Conservation (phyloP, 805 yeast species). For the Novakomyces olei region DNA sequence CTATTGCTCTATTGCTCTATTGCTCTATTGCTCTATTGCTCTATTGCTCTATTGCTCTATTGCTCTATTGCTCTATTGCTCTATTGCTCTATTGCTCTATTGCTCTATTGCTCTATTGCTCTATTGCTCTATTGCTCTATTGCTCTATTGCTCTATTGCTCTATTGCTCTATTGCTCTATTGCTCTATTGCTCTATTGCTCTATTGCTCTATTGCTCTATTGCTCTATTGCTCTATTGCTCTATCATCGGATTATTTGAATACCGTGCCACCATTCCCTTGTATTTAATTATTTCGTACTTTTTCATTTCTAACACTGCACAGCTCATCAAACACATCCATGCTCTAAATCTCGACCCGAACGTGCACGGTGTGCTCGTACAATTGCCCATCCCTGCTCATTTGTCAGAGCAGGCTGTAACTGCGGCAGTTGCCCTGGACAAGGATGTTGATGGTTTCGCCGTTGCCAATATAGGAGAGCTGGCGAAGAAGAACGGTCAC, state of each 20-base stretch:
- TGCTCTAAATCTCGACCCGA: conserved; percentile 45
- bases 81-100: too few relatives aligned
- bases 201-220: too few relatives aligned
- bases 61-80: too few relatives aligned
- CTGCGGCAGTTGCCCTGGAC: conserved; percentile 54
- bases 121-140: too few relatives aligned
- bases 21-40: too few relatives aligned
- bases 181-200: too few relatives aligned
- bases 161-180: too few relatives aligned
- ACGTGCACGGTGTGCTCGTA: conserved; percentile 67
- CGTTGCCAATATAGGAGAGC: conserved; percentile 69
- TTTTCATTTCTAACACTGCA: too few relatives aligned
- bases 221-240: background rate
- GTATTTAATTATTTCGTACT: background rate
- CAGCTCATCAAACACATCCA: conserved; percentile 31
- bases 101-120: too few relatives aligned
- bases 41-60: too few relatives aligned
- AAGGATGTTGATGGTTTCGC: conserved; percentile 96
- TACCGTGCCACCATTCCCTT: background rate
- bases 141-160: too few relatives aligned
- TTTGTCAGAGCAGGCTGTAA: conserved; percentile 55
- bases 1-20: too few relatives aligned
- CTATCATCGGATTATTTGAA: background rate
- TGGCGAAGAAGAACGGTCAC: conserved; percentile 63
- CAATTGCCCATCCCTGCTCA: conserved; percentile 77